These are phyloP conservation scores for Vaccinium myrtillus DNA, from an alignment of 148 eudicot genomes.

Conservation along the genomic window DNA sequence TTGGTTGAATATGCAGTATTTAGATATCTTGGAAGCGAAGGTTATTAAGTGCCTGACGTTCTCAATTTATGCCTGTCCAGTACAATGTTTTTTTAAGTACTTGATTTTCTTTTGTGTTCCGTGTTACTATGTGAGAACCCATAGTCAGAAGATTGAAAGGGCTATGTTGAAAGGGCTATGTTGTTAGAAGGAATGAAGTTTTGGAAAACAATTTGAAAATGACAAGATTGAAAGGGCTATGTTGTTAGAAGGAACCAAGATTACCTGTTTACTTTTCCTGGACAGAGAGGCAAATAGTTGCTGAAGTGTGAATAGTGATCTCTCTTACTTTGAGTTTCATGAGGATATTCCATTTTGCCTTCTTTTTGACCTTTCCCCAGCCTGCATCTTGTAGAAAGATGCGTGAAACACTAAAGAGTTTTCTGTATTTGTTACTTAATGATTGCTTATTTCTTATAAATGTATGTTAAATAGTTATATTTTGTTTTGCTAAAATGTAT, in stretches of 20 bases:
- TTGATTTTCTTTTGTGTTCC: neutral
- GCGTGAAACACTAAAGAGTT: neutral
- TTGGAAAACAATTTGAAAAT: conserved; percentile 3
- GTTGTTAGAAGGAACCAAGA: neutral
- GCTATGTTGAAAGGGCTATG: neutral
- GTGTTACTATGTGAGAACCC: neutral
- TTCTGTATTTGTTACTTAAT: neutral
- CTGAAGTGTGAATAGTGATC: neutral
- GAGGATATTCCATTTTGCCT: neutral
- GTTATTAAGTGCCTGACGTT: neutral
- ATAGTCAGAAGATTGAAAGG: neutral
- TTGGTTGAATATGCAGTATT: neutral
- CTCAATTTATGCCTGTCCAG: neutral
- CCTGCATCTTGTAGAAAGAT: conserved; percentile 4
- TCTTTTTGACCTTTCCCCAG: neutral
- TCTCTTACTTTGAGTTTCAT: neutral
- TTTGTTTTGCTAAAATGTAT: neutral
- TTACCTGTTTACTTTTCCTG: neutral
- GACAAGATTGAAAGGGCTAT: neutral
- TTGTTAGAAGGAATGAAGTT: too few relatives aligned
- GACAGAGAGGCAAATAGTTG: neutral
- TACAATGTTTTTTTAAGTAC: neutral
- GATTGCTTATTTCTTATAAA: neutral
- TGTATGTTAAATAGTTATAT: neutral
- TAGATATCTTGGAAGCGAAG: neutral